phyloP scores from a whole-genome alignment of 331 rosid species.

The Erythrophleum ivorense region DNA sequence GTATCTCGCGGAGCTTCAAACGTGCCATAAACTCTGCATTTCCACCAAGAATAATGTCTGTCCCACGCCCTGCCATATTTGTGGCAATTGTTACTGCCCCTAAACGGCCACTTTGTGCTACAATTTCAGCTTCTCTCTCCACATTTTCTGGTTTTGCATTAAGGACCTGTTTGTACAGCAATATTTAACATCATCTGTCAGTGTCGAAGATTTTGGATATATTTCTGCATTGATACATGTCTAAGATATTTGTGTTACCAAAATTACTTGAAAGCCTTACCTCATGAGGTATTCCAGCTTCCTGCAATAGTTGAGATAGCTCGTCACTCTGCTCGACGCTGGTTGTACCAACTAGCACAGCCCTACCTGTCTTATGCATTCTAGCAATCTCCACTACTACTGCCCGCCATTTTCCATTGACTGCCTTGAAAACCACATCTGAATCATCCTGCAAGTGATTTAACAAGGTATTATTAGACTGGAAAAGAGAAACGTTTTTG shows the following conservation, averaged over 20 bases:
- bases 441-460: constrained; percentile 74
- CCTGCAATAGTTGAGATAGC: constrained; percentile 74
- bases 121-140: constrained; percentile 97
- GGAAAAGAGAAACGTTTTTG: no score
- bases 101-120: constrained; percentile 91
- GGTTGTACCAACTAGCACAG: constrained; percentile 96
- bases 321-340: constrained; percentile 95
- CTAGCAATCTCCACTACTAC: constrained; percentile 94
- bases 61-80: constrained; percentile 98
- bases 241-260: no score
- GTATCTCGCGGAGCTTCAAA: constrained; percentile 89
- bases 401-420: constrained; percentile 89
- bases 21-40: constrained; percentile 97
- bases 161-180: no score
- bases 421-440: constrained; percentile 87
- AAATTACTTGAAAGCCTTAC: constrained; percentile 59
- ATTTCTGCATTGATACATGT: no score
- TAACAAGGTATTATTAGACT: no score
- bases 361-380: constrained; percentile 87
- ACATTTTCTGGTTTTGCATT: constrained; percentile 98
- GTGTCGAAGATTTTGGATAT: no score
- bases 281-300: constrained; percentile 86
- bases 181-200: no score
- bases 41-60: constrained; percentile 95
- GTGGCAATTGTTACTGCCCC: constrained; percentile 96